Evolutionary conservation across 192 early-diverging fungal genomes (phyloP), one percentile per base, ranked within the genome.

Genomic region (Geosiphon pyriformis): DNA sequence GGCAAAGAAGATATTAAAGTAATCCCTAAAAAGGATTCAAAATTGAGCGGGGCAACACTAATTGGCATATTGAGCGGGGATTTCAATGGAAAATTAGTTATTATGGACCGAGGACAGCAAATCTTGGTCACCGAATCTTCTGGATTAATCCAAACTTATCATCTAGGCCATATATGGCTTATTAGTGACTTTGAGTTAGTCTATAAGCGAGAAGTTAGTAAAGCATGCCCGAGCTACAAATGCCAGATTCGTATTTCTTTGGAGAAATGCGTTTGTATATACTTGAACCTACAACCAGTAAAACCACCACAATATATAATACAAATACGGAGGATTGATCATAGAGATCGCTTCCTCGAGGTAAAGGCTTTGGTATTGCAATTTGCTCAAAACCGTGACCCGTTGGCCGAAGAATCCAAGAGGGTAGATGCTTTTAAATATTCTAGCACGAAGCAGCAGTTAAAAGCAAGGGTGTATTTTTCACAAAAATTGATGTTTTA

Each of bases 211-310:
- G n/a, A n/a, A n/a, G 3, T 7, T 59, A 34, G 58, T 37, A 59
- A 18, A 22, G 25, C 58, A 8, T 23, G 6, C n/a, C n/a, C n/a
- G n/a, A n/a, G n/a, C n/a, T n/a, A 7, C 8, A 59, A 59, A 59
- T 11, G 20, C 10, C 32, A 59, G 23, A 34, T 59, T 34, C 58
- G 32, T 29, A 37, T 59, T 22, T 31, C 32, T 10, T 37, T 59
- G 10, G 58, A 59, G 22, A 59, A 59, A 31, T 59, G 58, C 25
- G 33, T 35, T 26, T 59, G 58, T 22, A 31, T 59, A 25, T 59
- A 59, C 27, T 31, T 23, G 26, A 59, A 59, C 20, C 30, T 34
- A 35, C 11, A 11, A 17, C 34, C 12, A 17, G 3, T n/a, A 23
- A 3, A 35, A 1, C 17, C 15, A 34, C n/a, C 33, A 23, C 18